Conservation (phyloP, 2,329 filamentous ascomycete species). For the Neopestalotiopsis clavispora region DNA sequence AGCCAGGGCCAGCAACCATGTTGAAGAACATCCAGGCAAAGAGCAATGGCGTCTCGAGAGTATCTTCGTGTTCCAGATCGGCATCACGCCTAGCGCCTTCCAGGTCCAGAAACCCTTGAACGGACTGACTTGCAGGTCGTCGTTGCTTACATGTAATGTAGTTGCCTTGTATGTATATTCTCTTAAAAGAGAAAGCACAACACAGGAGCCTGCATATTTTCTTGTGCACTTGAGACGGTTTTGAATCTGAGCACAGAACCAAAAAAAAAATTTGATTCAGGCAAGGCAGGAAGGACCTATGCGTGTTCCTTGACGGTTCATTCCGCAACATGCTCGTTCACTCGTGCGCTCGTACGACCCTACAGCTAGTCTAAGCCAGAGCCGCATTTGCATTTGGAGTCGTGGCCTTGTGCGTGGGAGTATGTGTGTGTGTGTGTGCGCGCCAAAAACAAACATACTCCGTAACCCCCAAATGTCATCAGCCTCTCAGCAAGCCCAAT, state of each 20-base stretch:
- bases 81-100: neutral
- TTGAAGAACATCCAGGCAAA: neutral
- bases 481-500: neutral
- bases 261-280: neutral
- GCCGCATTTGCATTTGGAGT: slow-evolving; percentile 9
- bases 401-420: neutral
- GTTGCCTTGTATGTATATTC: too few relatives aligned
- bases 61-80: neutral
- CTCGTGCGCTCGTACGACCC: neutral
- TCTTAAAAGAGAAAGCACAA: too few relatives aligned
- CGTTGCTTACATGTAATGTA: neutral
- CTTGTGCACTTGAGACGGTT: slow-evolving; percentile 5
- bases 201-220: neutral
- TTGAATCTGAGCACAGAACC: neutral
- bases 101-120: neutral
- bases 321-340: slow-evolving; percentile 1
- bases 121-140: neutral
- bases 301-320: slow-evolving; percentile 2
- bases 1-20: neutral
- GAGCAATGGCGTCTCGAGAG: neutral
- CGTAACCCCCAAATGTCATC: neutral
- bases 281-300: neutral
- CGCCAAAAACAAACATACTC: neutral
- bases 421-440: neutral
- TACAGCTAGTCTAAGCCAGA: neutral